Base-by-base conservation (phyloP, 2,329 filamentous ascomycete genomes). In the Fusarium duplospermum region DNA sequence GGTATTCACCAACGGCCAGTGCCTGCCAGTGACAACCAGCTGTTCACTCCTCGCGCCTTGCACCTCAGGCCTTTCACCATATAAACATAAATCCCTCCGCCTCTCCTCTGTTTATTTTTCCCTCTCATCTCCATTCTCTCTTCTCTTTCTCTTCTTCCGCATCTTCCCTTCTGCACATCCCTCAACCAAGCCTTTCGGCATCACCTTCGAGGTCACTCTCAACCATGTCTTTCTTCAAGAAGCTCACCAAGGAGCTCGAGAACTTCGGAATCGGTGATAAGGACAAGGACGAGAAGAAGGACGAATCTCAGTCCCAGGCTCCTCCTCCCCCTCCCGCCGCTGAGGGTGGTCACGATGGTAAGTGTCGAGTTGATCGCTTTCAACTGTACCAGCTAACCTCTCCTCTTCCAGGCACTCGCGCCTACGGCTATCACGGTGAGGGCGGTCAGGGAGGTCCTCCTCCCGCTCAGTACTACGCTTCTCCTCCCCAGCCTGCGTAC, bases 211-310 rank as follows among this genome's bases (percentile, higher is more conserved):
- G 42, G 31, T 33, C 33, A 47, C 38, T 22, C 31, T 40, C 62
- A 76, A 80, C 62, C 71, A 86, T 86, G 84, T 86, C 84, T 38
- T 86, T 86, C 77, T 83, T 86, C 77, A 83, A 83, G 71, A 85
- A 85, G 75, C 75, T 86, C 57, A 80, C 82, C 67, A 80, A 84
- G 74, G 81, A 84, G 73, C 82, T 86, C 47, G 86, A 89, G 76
- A 84, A 85, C 75, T 82, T 89, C 64, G 84, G 82, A 60, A 82
- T 88, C 74, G 85, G 85, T 54, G 83, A 82, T 60, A 80, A 83
- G 72, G 79, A 78, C 57, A 73, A 79, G 70, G 66, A 78, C n/a
- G 70, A 79, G 63, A 71, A 77, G 66, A 71, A 79, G 69, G 60
- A 74, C 8, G 72, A 77, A 29, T 35, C 64, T 29, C 64, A 64